Evolutionary conservation across 225 moss, liverwort and hornwort species (phyloP), one percentile per base, ranked within the genome.

Genomic region (Neckera pumila): DNA sequence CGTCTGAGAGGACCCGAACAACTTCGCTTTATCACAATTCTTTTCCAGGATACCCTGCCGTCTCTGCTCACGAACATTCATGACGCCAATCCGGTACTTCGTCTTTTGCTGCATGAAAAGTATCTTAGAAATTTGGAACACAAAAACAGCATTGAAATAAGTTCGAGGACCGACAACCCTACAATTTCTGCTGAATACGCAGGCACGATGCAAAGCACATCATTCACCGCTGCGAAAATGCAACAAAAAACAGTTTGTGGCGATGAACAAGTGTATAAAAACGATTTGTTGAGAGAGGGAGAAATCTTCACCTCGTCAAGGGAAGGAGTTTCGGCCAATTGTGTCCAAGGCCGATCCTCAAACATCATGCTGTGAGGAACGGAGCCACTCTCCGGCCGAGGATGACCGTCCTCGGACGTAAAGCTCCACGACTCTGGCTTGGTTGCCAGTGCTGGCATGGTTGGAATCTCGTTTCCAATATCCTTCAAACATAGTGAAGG

Each of bases 341-440:
- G 92, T 36, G 91, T 86, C 87, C 89, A 92, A 88, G 89, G 87
- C 30, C 92, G 92, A 80, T 94, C 91, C 85, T 94, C 92, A 64
- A 89, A 92, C 63, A 81, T 58, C 90, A 94, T 87, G 87, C 81
- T 91, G 66, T 91, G 91, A 80, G 89, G 77, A 81, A 81, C 90
- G 59, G 91, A 94, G 59, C 91, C 92, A 86, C 94, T 94, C 90
- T 92, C 92, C 20, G 94, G 89, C 25, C 83, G 90, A 59, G 92
- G 91, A 91, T 92, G 92, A 85, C 90, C 92, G 66, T 94, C 94
- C 88, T 92, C 92, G 43, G 94, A 94, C 62, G 94, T 92, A 85
- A 94, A 92, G 87, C 94, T 94, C 94, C 94, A 93, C 79, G 93
- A 93, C 60, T 93, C 93, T 25, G 93, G 93, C 84, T 93, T 93